Evolutionary conservation across 352 stramenopile species (phyloP).

Genomic region (Phytopythium vexans): DNA sequence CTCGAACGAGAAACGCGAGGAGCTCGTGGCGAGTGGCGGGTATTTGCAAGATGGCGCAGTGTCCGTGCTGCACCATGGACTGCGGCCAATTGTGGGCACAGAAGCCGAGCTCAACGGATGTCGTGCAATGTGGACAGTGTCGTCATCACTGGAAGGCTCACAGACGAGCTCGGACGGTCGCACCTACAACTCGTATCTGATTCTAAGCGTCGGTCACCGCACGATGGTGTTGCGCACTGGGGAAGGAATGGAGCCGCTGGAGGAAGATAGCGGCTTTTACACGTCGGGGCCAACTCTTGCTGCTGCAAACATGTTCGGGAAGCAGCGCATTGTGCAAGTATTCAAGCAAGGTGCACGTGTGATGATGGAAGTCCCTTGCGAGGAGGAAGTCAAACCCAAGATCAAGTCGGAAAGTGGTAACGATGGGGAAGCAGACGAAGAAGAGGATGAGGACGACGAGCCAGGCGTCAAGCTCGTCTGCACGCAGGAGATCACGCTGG

Average conservation of each 20-base stretch:
- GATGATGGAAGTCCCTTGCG: conserved; percentile 66
- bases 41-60: conserved; percentile 58
- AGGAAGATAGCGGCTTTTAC: conserved; percentile 84
- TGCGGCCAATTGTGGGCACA: conserved; percentile 81
- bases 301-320: conserved; percentile 76
- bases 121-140: conserved; percentile 85
- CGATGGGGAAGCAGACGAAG: conserved; percentile 25
- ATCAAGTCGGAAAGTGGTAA: conserved; percentile 6
- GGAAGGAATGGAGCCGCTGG: conserved; percentile 80
- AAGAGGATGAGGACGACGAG: conserved; percentile 58
- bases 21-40: conserved; percentile 77
- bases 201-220: conserved; percentile 73
- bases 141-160: conserved; percentile 47
- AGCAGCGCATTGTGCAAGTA: conserved; percentile 83
- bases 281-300: conserved; percentile 75
- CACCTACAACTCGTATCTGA: conserved; percentile 76
- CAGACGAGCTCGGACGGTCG: conserved; percentile 47
- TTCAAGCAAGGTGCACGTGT: conserved; percentile 82
- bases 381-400: conserved; percentile 26
- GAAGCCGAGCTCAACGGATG: conserved; percentile 79
- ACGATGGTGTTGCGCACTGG: conserved; percentile 86
- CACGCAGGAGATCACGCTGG: conserved; percentile 81
- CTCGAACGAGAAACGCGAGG: conserved; percentile 72
- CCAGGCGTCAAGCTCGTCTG: conserved; percentile 67
- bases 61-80: conserved; percentile 74